Evolutionary conservation across 106 monocot species (phyloP).

Genomic region (Dendrobium huoshanense): DNA sequence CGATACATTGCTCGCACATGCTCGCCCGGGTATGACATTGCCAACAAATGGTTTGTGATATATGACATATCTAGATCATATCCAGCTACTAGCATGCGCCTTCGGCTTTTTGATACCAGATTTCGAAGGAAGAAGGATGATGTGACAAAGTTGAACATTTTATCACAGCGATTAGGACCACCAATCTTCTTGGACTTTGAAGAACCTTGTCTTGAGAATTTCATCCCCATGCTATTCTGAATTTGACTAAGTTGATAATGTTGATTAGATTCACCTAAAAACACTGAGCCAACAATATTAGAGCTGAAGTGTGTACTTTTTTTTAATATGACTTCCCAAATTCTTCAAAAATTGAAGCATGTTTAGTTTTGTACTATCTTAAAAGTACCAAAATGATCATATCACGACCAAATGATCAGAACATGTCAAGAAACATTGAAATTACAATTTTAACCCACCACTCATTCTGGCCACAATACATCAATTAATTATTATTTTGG

Average conservation of each 20-base stretch:
- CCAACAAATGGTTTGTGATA: constrained; percentile 42
- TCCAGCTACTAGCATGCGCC: constrained; percentile 44
- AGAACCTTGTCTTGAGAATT: constrained; percentile 21
- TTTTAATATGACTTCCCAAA: no score
- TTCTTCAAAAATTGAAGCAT: no score
- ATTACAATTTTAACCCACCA: no score
- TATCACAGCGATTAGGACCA: constrained; percentile 9
- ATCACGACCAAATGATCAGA: no score
- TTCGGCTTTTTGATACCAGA: constrained; percentile 40
- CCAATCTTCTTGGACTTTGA: constrained; percentile 12
- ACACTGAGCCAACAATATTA: no score
- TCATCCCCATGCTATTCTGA: constrained; percentile 13
- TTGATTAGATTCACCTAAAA: neutral
- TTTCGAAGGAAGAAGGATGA: constrained; percentile 28
- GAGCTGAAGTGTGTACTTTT: no score
- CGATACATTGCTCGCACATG: constrained; percentile 45
- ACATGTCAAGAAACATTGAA: no score
- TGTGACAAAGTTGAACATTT: constrained; percentile 14
- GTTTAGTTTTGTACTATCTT: no score
- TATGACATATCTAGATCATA: constrained; percentile 64
- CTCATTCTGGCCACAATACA: no score
- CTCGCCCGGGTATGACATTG: constrained; percentile 57
- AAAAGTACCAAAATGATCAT: no score
- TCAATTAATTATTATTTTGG: no score
- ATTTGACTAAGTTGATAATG: neutral